Evolutionary conservation across 257 asterid species (phyloP).

Genomic region (Agastache rugosa): DNA sequence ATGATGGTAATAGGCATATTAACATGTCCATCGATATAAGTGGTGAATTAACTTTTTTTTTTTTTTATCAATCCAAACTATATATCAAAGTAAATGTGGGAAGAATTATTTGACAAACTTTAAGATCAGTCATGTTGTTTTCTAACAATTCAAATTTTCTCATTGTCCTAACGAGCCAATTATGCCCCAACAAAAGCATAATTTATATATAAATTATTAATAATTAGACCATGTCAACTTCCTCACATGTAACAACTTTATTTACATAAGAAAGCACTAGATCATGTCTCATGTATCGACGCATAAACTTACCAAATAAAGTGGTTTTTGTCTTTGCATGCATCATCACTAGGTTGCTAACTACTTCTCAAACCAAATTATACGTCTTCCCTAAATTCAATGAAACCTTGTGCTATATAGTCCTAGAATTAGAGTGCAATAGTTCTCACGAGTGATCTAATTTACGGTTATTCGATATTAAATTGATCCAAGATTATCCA

Average conservation of each 20-base stretch:
- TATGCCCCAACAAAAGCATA: slow-evolving; percentile 26
- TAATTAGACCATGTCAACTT: slow-evolving; percentile 36
- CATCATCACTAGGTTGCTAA: slow-evolving; percentile 35
- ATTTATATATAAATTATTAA: not conserved
- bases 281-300: slow-evolving; percentile 26
- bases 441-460: too few species aligned
- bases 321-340: slow-evolving; percentile 26
- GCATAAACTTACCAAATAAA: slow-evolving; percentile 27
- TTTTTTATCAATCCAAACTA: too few species aligned
- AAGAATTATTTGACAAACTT: slow-evolving; percentile 35
- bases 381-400: slow-evolving; percentile 31
- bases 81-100: not conserved
- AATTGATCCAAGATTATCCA: too few species aligned
- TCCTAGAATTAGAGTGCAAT: not conserved
- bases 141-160: slow-evolving; percentile 28
- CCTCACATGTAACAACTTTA: not conserved
- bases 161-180: slow-evolving; percentile 35
- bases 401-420: slow-evolving; percentile 3
- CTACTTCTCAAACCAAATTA: slow-evolving; percentile 36
- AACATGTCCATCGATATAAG: too few species aligned
- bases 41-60: too few species aligned
- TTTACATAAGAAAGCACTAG: slow-evolving; percentile 48
- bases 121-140: slow-evolving; percentile 24
- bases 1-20: too few species aligned
- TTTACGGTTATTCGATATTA: too few species aligned